Evolutionary conservation across 1,139 yeast genomes (phyloP).

Genomic region (Wickerhamomyces sp.): DNA sequence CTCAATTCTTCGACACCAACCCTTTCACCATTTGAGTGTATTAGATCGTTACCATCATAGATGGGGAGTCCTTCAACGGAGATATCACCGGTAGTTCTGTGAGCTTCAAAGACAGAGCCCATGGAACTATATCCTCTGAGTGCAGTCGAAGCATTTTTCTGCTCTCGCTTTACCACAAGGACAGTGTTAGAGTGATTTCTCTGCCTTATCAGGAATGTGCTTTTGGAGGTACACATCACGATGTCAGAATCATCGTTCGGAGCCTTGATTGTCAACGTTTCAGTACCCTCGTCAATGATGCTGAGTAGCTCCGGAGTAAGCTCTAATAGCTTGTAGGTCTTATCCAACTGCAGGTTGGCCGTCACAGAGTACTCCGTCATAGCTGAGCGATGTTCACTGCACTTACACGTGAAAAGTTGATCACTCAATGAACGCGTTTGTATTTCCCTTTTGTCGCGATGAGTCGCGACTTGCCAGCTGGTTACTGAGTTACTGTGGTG

Average conservation of each 20-base stretch:
- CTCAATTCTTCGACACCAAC: constrained; percentile 36
- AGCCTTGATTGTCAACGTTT: constrained; percentile 43
- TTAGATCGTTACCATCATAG: constrained; percentile 35
- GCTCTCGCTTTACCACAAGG: constrained; percentile 38
- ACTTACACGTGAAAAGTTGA: too few relatives aligned
- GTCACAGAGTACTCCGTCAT: constrained; percentile 15
- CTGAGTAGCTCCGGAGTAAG: constrained; percentile 50
- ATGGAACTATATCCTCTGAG: constrained; percentile 39
- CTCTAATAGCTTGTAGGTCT: constrained; percentile 52
- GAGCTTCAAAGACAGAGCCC: constrained; percentile 48
- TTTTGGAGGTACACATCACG: constrained; percentile 54
- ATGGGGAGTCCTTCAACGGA: constrained; percentile 42
- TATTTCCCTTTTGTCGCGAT: too few relatives aligned
- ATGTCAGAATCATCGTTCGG: constrained; percentile 37
- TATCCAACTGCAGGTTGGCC: constrained; percentile 23
- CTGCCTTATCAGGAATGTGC: constrained; percentile 66
- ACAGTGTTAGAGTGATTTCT: constrained; percentile 86
- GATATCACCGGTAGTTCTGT: constrained; percentile 37
- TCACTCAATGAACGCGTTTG: too few relatives aligned
- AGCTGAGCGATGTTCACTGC: too few relatives aligned
- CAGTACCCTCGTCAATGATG: constrained; percentile 32
- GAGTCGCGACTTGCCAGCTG: too few relatives aligned
- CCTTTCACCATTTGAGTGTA: constrained; percentile 3
- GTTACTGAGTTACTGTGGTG: too few relatives aligned
- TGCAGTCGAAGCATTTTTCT: constrained; percentile 20